Base-by-base conservation (phyloP, 2,329 filamentous ascomycete species). In the Juglanconis juglandina region DNA sequence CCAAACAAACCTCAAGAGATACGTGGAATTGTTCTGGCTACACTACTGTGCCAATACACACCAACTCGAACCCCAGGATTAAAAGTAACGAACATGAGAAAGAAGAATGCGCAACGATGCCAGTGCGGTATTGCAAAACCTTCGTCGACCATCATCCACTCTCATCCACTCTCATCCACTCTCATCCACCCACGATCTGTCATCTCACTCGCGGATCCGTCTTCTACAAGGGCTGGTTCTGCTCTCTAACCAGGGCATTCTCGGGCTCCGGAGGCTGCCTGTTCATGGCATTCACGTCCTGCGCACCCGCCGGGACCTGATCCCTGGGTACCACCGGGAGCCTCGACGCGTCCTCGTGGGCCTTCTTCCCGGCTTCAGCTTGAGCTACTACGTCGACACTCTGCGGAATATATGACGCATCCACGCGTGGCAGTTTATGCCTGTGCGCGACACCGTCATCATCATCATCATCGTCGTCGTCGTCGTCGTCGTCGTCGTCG, bases 351-450 rank as follows among this genome's bases (percentile, higher is more conserved):
- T 57, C 50, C 8, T 30, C 37, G 6, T 52, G 42, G n/a, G 58
- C 55, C 33, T 7, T 30, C n/a, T 30, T 30, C 50, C 41, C 53
- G 4, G 13, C 46, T 11, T 14, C 30, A 2, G 42, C 24, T 32
- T 35, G 30, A 30, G 52, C 52, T 10, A 41, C 42, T n/a, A 13
- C 37, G 17, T 58, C 41, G 13, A 33, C 5, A 24, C 61, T 61
- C 33, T 13, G 17, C 6, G 61, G 61, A 7, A 58, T 51, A 11
- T 42, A 24, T 24, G 33, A 10, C 9, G 30, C 34, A 7, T 57
- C n/a, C 37, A 63, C 55, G n/a, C 49, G 55, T 5, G 58, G 61
- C 34, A 63, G 51, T 54, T 51, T 63, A 8, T 32, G 56, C 9
- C 54, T 51, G 2, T 52, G 58, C 17, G 10, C 37, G 3, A 42